Evolutionary conservation across 805 yeast genomes (phyloP).

Genomic region (Helenozyma rhizophorensis): DNA sequence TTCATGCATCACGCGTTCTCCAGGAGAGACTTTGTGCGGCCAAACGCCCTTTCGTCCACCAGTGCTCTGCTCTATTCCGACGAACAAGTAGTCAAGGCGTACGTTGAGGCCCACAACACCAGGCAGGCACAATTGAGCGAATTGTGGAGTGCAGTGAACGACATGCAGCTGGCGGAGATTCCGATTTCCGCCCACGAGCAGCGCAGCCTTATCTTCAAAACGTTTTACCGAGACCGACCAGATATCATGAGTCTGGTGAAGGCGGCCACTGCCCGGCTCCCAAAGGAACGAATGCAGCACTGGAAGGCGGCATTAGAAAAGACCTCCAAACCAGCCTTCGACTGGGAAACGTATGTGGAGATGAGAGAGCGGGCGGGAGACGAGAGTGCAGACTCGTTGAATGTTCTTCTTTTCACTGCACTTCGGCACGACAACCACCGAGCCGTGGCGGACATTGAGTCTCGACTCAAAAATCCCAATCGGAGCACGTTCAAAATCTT

Average conservation of each 20-base stretch:
- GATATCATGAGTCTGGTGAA: conserved; percentile 17
- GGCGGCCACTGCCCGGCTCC: too few relatives aligned
- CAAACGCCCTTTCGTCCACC: conserved; percentile 17
- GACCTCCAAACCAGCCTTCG: conserved; percentile 12
- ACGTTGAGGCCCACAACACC: conserved; percentile 15
- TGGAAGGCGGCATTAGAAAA: background rate
- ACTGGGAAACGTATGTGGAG: conserved; percentile 17
- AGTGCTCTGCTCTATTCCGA: conserved; percentile 4
- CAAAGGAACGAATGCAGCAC: background rate
- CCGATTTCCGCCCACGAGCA: conserved; percentile 30
- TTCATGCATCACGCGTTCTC: conserved; percentile 22
- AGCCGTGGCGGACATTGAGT: conserved; percentile 20
- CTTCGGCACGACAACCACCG: conserved; percentile 22
- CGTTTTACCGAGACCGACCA: conserved; percentile 28
- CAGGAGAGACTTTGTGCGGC: conserved; percentile 23
- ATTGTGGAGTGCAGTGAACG: conserved; percentile 23
- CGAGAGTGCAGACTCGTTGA: conserved; percentile 15
- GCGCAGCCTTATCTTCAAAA: conserved; percentile 22
- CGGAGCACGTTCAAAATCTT: conserved; percentile 9
- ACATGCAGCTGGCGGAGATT: conserved; percentile 20
- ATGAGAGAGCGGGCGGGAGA: conserved; percentile 12
- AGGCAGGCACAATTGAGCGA: conserved; percentile 19
- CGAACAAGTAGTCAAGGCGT: conserved; percentile 5
- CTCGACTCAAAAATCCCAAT: too few relatives aligned
- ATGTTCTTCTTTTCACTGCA: conserved; percentile 25